Evolutionary conservation across 2,329 filamentous ascomycete genomes (phyloP), one percentile per base, ranked within the genome.

Genomic region (Penicillium hesseltinei): DNA sequence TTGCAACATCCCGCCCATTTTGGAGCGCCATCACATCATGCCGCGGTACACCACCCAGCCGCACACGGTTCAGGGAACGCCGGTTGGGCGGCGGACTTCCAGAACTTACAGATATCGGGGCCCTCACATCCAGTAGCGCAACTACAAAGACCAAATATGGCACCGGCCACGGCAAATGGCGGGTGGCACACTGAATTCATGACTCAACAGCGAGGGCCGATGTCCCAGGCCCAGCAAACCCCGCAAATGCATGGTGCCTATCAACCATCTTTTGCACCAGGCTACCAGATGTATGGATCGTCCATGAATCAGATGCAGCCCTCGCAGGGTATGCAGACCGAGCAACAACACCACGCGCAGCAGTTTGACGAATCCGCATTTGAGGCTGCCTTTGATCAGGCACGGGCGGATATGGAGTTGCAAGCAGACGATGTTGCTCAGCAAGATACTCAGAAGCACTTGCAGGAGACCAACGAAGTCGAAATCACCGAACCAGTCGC

Each of bases 131-230:
- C 80, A 66, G 67, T 83, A 67, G 73, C 80, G 66, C 76, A 82
- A 65, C 65, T 77, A 73, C 78, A 81, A 62, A 72, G 78, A 71
- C 72, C 72, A 43, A 71, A 73, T 25, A 70, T 77, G 56, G 71
- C 73, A 21, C 69, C 73, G 25, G 55, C 64, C 2, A 68, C 72
- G 29, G 52, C 65, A 4, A 68, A 71, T 35, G 65, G 71, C 62
- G 76, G 77, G 75, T 88, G 86, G 86, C 84, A 87, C 51, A 78
- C 84, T 66, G 85, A 87, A 63, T 88, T 88, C 66, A 69, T 82
- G 64, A 71, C 72, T 25, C 78, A 79, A 56, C 66, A 72, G 52
- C 60, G 59, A 51, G 55, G 61, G 15, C 67, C 67, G 65, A 63
- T 52, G 60, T 62, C 35, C 3, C 63, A 66, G 36, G 52, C 58